Base-by-base conservation (phyloP, 306 rosid species). In the Lathyrus sativus region DNA sequence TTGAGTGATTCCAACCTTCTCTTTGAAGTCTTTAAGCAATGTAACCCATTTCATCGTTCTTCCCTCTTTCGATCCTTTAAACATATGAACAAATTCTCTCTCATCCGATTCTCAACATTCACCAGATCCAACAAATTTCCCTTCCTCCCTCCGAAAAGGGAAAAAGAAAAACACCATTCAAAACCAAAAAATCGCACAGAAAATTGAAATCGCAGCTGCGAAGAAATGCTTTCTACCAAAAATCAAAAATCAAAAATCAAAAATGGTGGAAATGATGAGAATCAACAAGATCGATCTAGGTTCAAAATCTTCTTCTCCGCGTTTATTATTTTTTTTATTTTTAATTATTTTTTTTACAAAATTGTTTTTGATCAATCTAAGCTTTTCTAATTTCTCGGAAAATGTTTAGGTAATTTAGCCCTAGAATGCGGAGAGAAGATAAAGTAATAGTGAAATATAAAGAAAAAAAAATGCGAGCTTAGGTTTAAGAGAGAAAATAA, bases 21-120 rank as follows among this genome's bases (percentile, higher is more conserved):
- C 99, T 85, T 85, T 95, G 70, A 95, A 82, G 86, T 95, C 99
- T 90, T 87, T 95, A 79, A 95, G 89, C 96, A 95, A 91, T 82
- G 96, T 70, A 62, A 55, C 91, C 99, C 99, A 95, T 91, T 91
- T 95, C 99, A 95, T 95, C 77, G 96, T 87, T 90, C 65, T 79
- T 17, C 77, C 87, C 83, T 72, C 45, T 82, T 72, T 35, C 39
- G 39, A 35, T 35, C 39, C 39, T 35, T 35, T 35, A 35, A 35
- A 35, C 39, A 35, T 35, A 26, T 3, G 29, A 26, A 26, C 4
- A 66, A 65, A 33, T 79, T 67, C 68, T 78, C 85, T 83, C 85
- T 87, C 98, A 87, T 89, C 89, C 91, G 81, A 81, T 72, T 50
- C 3, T 50, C 11, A 67, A 24, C 65, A 39, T 38, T 70, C 82